Conservation (phyloP, 495 filamentous ascomycete species). For the Podospora australis region DNA sequence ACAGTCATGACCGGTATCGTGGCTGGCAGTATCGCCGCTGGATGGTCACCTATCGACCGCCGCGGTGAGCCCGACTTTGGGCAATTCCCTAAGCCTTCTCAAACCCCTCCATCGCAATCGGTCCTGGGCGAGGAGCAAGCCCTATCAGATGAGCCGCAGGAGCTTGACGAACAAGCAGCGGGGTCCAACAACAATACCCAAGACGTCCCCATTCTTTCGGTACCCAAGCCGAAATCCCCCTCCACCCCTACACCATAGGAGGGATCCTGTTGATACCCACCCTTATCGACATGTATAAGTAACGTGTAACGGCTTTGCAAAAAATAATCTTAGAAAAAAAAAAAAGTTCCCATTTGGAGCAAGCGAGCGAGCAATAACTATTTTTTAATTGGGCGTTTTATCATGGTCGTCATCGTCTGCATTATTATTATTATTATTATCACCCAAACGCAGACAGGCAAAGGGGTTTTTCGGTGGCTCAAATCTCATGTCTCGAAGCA, state of each 20-base stretch:
- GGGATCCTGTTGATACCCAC: not conserved
- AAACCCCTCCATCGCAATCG: slow-evolving; percentile 15
- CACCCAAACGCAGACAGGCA: no score
- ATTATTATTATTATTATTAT: no score
- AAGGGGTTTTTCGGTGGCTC: no score
- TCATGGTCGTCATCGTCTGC: no score
- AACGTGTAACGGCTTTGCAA: no score
- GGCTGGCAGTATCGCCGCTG: slow-evolving; percentile 72
- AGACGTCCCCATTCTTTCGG: slow-evolving; percentile 35
- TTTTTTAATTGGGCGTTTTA: no score
- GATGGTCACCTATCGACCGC: slow-evolving; percentile 79
- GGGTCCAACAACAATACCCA: slow-evolving; percentile 4
- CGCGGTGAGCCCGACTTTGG: slow-evolving; percentile 23
- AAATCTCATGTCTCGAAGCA: no score
- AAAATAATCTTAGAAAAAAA: no score
- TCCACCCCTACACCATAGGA: slow-evolving; percentile 1
- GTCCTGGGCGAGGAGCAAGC: slow-evolving; percentile 17
- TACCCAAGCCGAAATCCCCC: slow-evolving; percentile 32
- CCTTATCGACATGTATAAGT: not conserved
- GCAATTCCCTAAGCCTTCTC: slow-evolving; percentile 15
- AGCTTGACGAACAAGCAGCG: slow-evolving; percentile 22
- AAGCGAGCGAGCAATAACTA: no score
- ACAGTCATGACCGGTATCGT: slow-evolving; percentile 85
- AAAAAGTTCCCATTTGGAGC: no score
- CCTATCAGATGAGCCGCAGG: slow-evolving; percentile 34